Base-by-base conservation (phyloP, 441 rosid genomes). In the Pelargonium australe region DNA sequence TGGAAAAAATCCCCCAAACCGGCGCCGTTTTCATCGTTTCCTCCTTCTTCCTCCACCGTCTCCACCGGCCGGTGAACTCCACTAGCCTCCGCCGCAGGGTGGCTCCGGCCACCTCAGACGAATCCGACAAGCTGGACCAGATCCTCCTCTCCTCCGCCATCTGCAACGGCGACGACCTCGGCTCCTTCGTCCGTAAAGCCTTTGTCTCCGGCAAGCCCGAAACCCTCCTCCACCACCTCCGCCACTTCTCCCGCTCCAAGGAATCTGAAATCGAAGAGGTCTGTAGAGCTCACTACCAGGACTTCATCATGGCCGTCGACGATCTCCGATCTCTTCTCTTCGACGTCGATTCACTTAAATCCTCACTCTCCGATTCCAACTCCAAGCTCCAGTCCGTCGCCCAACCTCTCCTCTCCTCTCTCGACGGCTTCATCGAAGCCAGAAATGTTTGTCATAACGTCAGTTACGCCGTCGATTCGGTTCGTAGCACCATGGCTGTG, bases 221-320 rank as follows among this genome's bases (percentile, higher is more conserved):
- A 82, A 77, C 84, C 10, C 92, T 94, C 66, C 93, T 86, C 72
- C 95, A 87, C 72, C 90, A 85, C 74, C 94, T 94, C 78, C 96
- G 93, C 72, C 82, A 79, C 70, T 94, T 94, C 74, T 71, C 95
- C 28, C 92, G 97, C 73, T 82, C 95, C 60, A 94, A 94, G 68
- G 98, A 94, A 58, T 85, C 96, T 2, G 98, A 94, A 86, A 94
- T 94, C 79, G 98, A 94, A 51, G 98, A 91, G 76, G 96, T 94
- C 31, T 94, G 97, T 74, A 89, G 86, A 65, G 97, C 97, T 75
- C 97, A 91, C 86, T 91, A 94, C 74, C 99, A 94, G 71, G 99
- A 94, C 73, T 94, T 94, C 85, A 94, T 91, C 75, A 82, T 86
- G 63, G 99, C 99, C 70, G 97, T 94, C 58, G 99, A 94, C 74